Percentiles rank a stretch among this genome's conserved stretches.
phyloP scores from a whole-genome alignment of 495 filamentous ascomycete species.

The Penicillium longicatenatum region DNA sequence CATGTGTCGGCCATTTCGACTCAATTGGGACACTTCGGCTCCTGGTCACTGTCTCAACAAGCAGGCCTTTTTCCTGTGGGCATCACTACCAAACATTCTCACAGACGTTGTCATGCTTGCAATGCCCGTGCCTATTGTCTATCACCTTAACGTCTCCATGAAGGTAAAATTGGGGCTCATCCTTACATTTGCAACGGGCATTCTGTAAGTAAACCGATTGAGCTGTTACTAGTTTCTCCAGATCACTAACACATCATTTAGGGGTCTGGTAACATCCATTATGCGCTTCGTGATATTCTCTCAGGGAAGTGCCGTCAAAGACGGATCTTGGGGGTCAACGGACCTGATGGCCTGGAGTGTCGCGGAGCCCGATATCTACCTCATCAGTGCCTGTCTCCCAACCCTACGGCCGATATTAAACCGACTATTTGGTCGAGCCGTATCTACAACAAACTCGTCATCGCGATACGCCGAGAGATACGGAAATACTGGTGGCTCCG shows the following conservation, averaged over 20 bases:
- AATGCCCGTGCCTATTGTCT: constrained; percentile 1
- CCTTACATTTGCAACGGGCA: not conserved
- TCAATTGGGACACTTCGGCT: not conserved
- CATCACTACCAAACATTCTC: not conserved
- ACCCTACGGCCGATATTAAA: not conserved
- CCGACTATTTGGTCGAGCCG: not conserved
- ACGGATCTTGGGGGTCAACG: not conserved
- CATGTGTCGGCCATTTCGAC: constrained; percentile 1
- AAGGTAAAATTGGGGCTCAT: not conserved
- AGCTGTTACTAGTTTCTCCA: not conserved
- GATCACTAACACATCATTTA: not conserved
- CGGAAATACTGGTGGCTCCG: not conserved
- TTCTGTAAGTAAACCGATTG: not conserved
- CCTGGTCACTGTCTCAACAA: not conserved
- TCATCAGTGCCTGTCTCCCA: constrained; percentile 2
- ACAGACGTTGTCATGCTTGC: constrained; percentile 1
- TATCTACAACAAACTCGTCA: not conserved
- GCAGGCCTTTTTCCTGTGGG: not conserved
- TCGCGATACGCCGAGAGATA: constrained; percentile 1
- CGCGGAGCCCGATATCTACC: not conserved
- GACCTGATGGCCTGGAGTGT: constrained; percentile 4
- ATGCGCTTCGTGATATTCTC: constrained; percentile 3
- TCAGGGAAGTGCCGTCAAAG: not conserved
- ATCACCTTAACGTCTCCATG: not conserved
- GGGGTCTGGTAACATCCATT: constrained; percentile 1